These are phyloP conservation scores for Ceratocystis cacaofunesta DNA, from an alignment of 2,329 filamentous ascomycete genomes.

Conservation along the genomic window DNA sequence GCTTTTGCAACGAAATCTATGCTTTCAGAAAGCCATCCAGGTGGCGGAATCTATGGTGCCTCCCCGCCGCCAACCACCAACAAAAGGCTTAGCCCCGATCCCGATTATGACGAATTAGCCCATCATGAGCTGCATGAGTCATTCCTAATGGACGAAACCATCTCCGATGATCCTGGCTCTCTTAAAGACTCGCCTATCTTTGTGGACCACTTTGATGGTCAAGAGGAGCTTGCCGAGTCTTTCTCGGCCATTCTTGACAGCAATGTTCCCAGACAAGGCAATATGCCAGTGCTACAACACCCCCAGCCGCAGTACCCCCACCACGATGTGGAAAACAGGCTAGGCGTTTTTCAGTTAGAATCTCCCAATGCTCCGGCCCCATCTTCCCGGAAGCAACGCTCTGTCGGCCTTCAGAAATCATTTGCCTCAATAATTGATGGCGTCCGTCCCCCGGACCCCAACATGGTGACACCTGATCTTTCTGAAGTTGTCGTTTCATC, in stretches of 20 bases:
- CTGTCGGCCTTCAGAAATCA: constrained; percentile 8
- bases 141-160: background rate
- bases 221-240: constrained; percentile 18
- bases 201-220: background rate
- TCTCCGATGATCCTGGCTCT: background rate
- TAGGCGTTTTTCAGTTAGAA: constrained; percentile 11
- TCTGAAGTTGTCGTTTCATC: constrained; percentile 30
- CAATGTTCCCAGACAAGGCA: constrained; percentile 10
- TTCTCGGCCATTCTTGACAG: constrained; percentile 18
- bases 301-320: background rate
- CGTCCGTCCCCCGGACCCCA: constrained; percentile 18
- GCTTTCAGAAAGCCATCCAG: constrained; percentile 10
- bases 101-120: constrained; percentile 13
- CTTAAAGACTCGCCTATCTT: constrained; percentile 11
- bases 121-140: constrained; percentile 5
- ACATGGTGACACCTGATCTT: constrained; percentile 34
- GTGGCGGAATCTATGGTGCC: constrained; percentile 4
- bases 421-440: constrained; percentile 6
- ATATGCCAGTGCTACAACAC: background rate
- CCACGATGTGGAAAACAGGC: constrained; percentile 2
- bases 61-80: background rate
- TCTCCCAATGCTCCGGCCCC: background rate
- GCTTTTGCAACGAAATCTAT: constrained; percentile 15
- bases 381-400: background rate
- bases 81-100: constrained; percentile 3